Evolutionary conservation across 2,329 filamentous ascomycete species (phyloP).

Genomic region (Claviceps digitariae): DNA sequence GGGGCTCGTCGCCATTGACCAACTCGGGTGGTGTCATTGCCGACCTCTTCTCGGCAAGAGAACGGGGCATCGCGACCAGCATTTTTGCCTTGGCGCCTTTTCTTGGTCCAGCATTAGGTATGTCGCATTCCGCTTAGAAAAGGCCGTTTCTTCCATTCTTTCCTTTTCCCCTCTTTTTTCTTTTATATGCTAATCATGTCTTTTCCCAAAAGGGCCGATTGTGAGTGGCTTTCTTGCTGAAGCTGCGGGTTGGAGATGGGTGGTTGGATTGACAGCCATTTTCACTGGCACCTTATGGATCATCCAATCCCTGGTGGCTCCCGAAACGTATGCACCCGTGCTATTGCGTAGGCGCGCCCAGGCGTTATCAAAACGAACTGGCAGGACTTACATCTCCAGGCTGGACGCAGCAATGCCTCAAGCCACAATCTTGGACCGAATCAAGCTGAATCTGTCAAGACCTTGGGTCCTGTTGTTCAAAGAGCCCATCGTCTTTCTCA

Average conservation of each 20-base stretch:
- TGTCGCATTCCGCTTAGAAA: neutral
- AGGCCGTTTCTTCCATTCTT: neutral
- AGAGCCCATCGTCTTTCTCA: constrained; percentile 53
- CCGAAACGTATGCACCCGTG: constrained; percentile 47
- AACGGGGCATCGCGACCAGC: constrained; percentile 44
- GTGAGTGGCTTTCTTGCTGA: constrained; percentile 49
- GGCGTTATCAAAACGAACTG: constrained; percentile 35
- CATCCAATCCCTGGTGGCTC: constrained; percentile 33
- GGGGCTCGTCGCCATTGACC: constrained; percentile 48
- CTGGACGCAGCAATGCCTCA: constrained; percentile 30
- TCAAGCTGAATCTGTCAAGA: constrained; percentile 43
- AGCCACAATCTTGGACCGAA: constrained; percentile 30
- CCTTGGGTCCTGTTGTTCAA: constrained; percentile 52
- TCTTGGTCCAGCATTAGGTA: constrained; percentile 43
- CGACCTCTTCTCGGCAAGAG: constrained; percentile 42
- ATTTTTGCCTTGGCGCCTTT: constrained; percentile 51
- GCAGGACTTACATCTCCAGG: constrained; percentile 41
- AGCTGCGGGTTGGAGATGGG: constrained; percentile 50
- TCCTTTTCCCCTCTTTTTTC: too few species aligned
- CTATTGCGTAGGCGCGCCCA: constrained; percentile 39
- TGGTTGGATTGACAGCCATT: constrained; percentile 47
- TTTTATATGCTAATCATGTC: neutral
- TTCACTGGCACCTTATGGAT: constrained; percentile 48
- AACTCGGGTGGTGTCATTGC: constrained; percentile 51
- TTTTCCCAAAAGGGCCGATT: constrained; percentile 35